Percentiles rank a stretch among this genome's conserved stretches.
phyloP scores from a whole-genome alignment of 192 early-diverging fungal species.

The Linnemannia exigua region DNA sequence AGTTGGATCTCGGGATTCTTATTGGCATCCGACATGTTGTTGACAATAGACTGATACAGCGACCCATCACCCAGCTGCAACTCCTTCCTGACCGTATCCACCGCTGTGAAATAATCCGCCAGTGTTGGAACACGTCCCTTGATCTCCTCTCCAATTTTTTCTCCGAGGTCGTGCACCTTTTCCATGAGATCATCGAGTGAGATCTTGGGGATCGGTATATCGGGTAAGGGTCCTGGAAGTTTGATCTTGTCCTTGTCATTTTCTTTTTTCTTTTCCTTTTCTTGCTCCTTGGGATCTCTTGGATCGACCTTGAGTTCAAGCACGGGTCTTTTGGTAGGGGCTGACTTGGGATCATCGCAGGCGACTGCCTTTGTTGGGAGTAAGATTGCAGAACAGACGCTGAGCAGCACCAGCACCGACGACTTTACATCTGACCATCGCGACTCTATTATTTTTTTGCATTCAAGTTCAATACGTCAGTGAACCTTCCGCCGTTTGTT shows the following conservation, averaged over 20 bases:
- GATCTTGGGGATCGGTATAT: slow-evolving; percentile 45
- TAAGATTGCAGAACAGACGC: slow-evolving; percentile 33
- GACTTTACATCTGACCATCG: slow-evolving; percentile 47
- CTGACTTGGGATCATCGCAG: slow-evolving; percentile 24
- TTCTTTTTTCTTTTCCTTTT: not conserved
- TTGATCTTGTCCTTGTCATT: slow-evolving; percentile 38
- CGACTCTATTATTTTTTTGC: slow-evolving; percentile 26
- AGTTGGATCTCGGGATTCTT: slow-evolving; percentile 61
- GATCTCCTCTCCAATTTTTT: slow-evolving; percentile 54
- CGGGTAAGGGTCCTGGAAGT: slow-evolving; percentile 39
- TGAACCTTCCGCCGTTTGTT: no score
- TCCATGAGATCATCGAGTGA: slow-evolving; percentile 48
- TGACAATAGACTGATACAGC: slow-evolving; percentile 48
- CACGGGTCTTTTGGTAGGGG: slow-evolving; percentile 1
- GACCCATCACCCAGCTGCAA: slow-evolving; percentile 55
- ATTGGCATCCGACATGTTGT: slow-evolving; percentile 42
- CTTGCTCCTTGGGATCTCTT: not conserved
- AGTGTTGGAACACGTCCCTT: slow-evolving; percentile 48
- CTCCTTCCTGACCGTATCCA: slow-evolving; percentile 40
- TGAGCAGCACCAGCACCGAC: slow-evolving; percentile 17
- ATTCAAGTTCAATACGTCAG: no score
- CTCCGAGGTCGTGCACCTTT: slow-evolving; percentile 35
- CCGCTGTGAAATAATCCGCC: slow-evolving; percentile 46
- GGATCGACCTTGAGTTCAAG: slow-evolving; percentile 35
- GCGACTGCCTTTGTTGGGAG: slow-evolving; percentile 13